Evolutionary conservation across 1,139 yeast species (phyloP).

Genomic region (Suhomyces atakaporum): DNA sequence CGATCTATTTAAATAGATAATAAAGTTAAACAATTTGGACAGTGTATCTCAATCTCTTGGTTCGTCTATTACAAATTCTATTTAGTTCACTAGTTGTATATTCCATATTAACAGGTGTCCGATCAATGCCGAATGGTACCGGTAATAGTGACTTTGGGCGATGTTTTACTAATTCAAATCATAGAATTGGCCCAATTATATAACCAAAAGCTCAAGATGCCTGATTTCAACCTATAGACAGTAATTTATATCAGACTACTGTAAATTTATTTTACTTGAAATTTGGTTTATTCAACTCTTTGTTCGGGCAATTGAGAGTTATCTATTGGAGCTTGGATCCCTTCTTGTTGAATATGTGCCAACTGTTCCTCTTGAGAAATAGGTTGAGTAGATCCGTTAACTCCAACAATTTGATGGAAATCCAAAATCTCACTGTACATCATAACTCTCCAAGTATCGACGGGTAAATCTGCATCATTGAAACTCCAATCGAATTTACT

Average conservation of each 20-base stretch:
- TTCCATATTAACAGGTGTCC: neutral
- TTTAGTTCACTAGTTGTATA: neutral
- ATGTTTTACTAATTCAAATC: too few relatives aligned
- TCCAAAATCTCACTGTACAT: constrained; percentile 97
- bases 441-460: constrained; percentile 98
- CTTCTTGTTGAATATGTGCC: constrained; percentile 35
- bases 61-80: too few relatives aligned
- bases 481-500: constrained; percentile 97
- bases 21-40: too few relatives aligned
- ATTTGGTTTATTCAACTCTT: constrained; percentile 25
- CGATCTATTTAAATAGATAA: too few relatives aligned
- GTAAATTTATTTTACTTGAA: too few relatives aligned
- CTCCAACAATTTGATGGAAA: constrained; percentile 77
- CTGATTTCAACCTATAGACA: too few relatives aligned
- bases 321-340: constrained; percentile 29
- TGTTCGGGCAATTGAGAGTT: constrained; percentile 17
- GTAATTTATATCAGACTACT: too few relatives aligned
- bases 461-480: constrained; percentile 96
- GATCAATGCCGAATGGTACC: neutral
- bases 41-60: too few relatives aligned
- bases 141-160: too few relatives aligned
- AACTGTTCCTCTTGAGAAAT: constrained; percentile 28
- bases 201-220: too few relatives aligned
- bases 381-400: constrained; percentile 11
- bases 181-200: too few relatives aligned